These are phyloP conservation scores for Blastomyces emzantsi DNA, from an alignment of 2,329 filamentous ascomycete species.

Conservation along the genomic window DNA sequence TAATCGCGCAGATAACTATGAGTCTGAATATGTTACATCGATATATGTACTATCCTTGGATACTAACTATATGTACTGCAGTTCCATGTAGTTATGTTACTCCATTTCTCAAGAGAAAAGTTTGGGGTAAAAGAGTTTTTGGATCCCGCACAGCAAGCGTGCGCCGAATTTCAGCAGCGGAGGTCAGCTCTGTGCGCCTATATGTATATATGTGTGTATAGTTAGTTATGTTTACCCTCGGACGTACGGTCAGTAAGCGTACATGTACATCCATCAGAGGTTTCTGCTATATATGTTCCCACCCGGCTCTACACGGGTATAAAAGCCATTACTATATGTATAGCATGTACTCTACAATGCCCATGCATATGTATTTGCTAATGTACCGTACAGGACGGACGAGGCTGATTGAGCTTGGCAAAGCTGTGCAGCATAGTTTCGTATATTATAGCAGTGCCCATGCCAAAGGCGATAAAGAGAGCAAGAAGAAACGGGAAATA, in stretches of 20 bases:
- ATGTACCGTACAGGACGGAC: background rate
- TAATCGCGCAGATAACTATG: background rate
- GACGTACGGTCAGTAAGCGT: background rate
- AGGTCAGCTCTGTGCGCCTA: background rate
- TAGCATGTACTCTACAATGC: background rate
- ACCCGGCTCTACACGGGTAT: background rate
- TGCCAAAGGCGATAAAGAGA: too few species aligned
- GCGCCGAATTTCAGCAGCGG: background rate
- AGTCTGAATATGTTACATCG: background rate
- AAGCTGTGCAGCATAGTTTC: too few species aligned
- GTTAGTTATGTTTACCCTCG: background rate
- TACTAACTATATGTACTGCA: background rate
- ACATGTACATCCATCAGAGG: background rate
- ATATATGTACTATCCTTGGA: background rate
- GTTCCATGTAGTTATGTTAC: background rate
- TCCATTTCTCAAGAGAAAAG: background rate
- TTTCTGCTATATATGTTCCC: background rate
- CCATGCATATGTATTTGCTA: too few species aligned
- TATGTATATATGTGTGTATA: background rate
- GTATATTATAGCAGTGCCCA: too few species aligned
- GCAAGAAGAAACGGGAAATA: too few species aligned
- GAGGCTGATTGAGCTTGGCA: background rate
- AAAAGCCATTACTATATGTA: too few species aligned
- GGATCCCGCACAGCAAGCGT: background rate
- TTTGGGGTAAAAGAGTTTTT: background rate